Evolutionary conservation across 371 early-diverging fungal genomes (phyloP), one percentile per base, ranked within the genome.

Genomic region (Syncephalastrum contaminatum): DNA sequence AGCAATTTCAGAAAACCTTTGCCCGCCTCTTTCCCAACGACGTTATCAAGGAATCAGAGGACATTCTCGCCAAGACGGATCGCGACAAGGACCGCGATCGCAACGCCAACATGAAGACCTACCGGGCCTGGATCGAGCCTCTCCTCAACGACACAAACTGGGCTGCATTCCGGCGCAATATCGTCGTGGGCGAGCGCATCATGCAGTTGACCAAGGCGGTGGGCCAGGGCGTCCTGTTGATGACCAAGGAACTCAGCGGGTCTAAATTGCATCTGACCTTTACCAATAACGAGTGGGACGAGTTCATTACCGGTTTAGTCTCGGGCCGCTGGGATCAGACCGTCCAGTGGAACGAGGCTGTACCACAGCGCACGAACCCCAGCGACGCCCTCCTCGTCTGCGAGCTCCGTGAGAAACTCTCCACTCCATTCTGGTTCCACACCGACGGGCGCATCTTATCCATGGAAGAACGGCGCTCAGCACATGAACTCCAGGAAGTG

Each of bases 231-330:
- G 62, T 67, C 4, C 41, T 78, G 16, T 54, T 78, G 30, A 72
- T 78, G 71, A 78, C 75, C 42, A 78, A 75, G 62, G 78, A 78
- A 48, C 49, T 75, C 18, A 72, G 73, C 46, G 78, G 78, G 13
- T 75, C 75, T 16, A 78, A 78, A 46, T 49, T 78, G 13, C 78
- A 78, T 39, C 46, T 78, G 43, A 78, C 78, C 7, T 78, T 78
- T 51, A 78, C 78, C 5, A 78, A 78, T 25, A 69, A 69, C 30
- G 78, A 78, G 47, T 78, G 78, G 78, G 78, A 78, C 22, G 78
- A 72, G 21, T 78, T 78, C 36, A 67, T 75, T 19, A 63, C 60
- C 3, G 75, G 78, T 1, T 53, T 78, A 1, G 58, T 52, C 20
- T 62, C 62, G 10, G 70, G 69, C 10, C 50, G 51, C 42, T 75